phyloP scores from a whole-genome alignment of 495 filamentous ascomycete genomes.

The Aspergillus indologenus region DNA sequence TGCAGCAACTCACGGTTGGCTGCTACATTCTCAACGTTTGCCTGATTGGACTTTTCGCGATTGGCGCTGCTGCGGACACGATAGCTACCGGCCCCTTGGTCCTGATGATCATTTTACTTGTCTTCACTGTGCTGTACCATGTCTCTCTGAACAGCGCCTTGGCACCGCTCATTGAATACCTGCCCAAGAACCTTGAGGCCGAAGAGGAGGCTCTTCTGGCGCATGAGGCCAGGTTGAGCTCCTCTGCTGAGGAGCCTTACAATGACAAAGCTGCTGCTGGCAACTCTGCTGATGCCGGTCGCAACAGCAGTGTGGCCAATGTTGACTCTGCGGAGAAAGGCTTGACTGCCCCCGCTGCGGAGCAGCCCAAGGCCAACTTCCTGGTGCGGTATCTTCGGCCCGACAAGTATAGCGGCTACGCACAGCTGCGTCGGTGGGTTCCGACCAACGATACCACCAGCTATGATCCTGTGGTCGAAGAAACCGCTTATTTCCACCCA shows the following conservation, averaged over 20 bases:
- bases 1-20: slow-evolving; percentile 88
- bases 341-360: slow-evolving; percentile 22
- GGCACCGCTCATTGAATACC: slow-evolving; percentile 74
- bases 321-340: slow-evolving; percentile 41
- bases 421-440: slow-evolving; percentile 66
- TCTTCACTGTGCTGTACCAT: slow-evolving; percentile 82
- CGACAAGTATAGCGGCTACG: slow-evolving; percentile 71
- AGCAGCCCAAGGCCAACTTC: slow-evolving; percentile 51
- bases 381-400: slow-evolving; percentile 74
- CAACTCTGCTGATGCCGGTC: slow-evolving; percentile 22
- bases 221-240: slow-evolving; percentile 25
- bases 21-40: slow-evolving; percentile 82
- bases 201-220: slow-evolving; percentile 65
- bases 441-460: slow-evolving; percentile 50
- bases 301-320: slow-evolving; percentile 29
- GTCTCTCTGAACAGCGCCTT: slow-evolving; percentile 75
- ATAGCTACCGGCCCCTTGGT: slow-evolving; percentile 69
- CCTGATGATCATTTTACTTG: slow-evolving; percentile 76
- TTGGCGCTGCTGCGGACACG: slow-evolving; percentile 56
- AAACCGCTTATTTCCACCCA: slow-evolving; percentile 76
- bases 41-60: slow-evolving; percentile 86
- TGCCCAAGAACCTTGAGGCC: slow-evolving; percentile 63
- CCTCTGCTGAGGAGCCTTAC: slow-evolving; percentile 24
- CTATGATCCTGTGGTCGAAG: slow-evolving; percentile 60
- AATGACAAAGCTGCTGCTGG: slow-evolving; percentile 24